These are phyloP conservation scores for Diospyros kaki DNA, from an alignment of 148 eudicot genomes.

Conservation along the genomic window DNA sequence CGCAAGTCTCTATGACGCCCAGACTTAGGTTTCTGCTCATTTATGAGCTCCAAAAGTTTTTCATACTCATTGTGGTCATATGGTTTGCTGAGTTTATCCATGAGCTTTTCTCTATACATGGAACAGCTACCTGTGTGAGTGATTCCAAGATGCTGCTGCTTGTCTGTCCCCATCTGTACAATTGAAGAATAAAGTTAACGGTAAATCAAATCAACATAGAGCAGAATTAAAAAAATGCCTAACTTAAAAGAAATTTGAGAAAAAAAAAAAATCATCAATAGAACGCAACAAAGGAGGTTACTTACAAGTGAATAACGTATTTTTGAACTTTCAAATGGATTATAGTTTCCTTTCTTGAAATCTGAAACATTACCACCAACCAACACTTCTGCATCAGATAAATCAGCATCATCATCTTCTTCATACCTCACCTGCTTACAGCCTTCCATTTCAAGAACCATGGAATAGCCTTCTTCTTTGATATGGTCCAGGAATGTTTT, in stretches of 20 bases:
- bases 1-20: constrained; percentile 28
- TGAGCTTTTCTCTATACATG: constrained; percentile 18
- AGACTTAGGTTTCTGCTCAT: constrained; percentile 13
- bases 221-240: not conserved
- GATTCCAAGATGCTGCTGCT: constrained; percentile 7
- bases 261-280: not conserved
- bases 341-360: not conserved
- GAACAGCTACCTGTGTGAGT: not conserved
- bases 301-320: constrained; percentile 21
- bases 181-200: not conserved
- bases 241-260: not conserved
- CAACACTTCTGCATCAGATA: constrained; percentile 11
- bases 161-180: constrained; percentile 9
- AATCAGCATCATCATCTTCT: constrained; percentile 8
- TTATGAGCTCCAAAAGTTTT: constrained; percentile 19
- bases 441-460: not conserved
- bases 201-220: not conserved
- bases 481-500: not conserved
- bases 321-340: constrained; percentile 11
- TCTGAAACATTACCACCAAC: constrained; percentile 7
- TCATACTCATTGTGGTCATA: constrained; percentile 27
- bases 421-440: constrained; percentile 15
- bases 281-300: not conserved
- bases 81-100: constrained; percentile 17
- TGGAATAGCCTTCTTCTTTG: not conserved